These are phyloP conservation scores for Pseudisothecium myosuroides DNA, from an alignment of 225 moss, liverwort and hornwort species.

Conservation along the genomic window DNA sequence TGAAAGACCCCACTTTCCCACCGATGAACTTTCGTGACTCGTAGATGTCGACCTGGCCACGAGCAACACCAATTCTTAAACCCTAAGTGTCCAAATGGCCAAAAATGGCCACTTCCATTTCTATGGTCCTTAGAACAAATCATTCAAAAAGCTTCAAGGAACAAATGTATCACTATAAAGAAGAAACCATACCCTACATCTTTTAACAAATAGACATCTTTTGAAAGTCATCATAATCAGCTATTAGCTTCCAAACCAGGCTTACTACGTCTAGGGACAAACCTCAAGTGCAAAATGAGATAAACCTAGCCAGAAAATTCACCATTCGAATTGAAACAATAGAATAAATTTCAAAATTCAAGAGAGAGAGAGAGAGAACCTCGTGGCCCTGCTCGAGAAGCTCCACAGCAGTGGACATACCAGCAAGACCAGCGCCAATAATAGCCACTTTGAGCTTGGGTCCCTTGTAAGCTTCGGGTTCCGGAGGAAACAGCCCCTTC, in stretches of 20 bases:
- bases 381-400: conserved; percentile 98
- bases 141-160: neutral
- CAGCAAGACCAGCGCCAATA: conserved; percentile 82
- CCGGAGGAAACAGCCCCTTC: conserved; percentile 84
- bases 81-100: neutral
- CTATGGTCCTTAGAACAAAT: neutral
- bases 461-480: conserved; percentile 69
- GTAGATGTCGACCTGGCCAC: conserved; percentile 75
- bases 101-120: neutral
- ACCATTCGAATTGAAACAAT: neutral
- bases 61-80: neutral
- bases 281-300: neutral
- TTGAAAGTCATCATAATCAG: neutral
- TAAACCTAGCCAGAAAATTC: neutral
- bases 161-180: neutral
- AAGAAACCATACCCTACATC: neutral
- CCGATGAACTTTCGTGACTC: conserved; percentile 86
- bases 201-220: neutral
- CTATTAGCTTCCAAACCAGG: neutral
- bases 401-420: conserved; percentile 94
- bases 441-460: conserved; percentile 89
- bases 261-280: neutral
- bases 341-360: neutral
- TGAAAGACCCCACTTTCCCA: conserved; percentile 89
- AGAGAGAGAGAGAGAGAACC: conserved; percentile 5